Conservation (phyloP, 2,329 filamentous ascomycete species). For the Fusarium chlamydosporum region DNA sequence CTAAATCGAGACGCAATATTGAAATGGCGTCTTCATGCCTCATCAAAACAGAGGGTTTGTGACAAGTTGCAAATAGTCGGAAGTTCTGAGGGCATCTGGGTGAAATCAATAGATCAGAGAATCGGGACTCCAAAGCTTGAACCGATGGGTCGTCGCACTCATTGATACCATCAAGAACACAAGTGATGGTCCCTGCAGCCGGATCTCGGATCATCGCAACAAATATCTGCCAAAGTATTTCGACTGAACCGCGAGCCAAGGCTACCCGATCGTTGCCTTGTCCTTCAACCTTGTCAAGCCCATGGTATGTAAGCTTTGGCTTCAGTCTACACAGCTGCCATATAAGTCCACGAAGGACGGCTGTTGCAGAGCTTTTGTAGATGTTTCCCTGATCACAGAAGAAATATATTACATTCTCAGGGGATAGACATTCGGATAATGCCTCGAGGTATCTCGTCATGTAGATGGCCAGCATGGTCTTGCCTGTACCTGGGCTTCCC, state of each 20-base stretch:
- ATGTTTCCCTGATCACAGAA: conserved; percentile 26
- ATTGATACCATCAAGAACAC: conserved; percentile 25
- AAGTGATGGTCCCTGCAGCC: background rate
- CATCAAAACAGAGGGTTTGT: background rate
- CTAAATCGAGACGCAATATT: background rate
- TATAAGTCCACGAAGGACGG: conserved; percentile 19
- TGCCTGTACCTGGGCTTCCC: conserved; percentile 15
- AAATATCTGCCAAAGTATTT: conserved; percentile 27
- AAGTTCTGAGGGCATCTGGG: background rate
- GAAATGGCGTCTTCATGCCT: background rate
- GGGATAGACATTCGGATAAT: background rate
- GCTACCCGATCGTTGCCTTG: background rate
- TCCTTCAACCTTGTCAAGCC: background rate
- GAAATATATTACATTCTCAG: conserved; percentile 21
- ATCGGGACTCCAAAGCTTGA: background rate
- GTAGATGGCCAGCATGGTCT: conserved; percentile 22
- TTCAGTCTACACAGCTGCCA: conserved; percentile 25
- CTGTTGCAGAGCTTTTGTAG: conserved; percentile 8
- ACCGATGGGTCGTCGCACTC: conserved; percentile 15
- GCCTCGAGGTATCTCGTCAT: conserved; percentile 19
- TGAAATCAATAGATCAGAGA: background rate
- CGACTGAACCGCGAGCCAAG: conserved; percentile 1
- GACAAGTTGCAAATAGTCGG: conserved; percentile 6
- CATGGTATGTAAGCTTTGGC: background rate
- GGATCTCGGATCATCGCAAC: conserved; percentile 9